Base-by-base conservation (phyloP, 225 moss, liverwort and hornwort genomes). In the Anthoceros angustus region DNA sequence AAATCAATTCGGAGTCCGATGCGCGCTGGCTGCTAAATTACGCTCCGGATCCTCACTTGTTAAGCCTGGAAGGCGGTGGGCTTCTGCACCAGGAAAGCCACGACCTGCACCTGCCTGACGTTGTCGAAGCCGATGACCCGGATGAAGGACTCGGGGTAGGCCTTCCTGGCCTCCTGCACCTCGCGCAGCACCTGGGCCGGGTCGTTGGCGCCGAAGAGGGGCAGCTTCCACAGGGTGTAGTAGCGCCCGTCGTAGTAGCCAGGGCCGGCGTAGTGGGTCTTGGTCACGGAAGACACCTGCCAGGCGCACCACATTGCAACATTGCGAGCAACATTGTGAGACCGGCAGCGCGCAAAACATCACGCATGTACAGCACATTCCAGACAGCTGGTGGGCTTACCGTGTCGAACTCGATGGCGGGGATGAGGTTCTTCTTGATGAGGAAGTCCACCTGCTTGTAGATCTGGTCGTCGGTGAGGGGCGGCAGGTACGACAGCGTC, bases 381-480 rank as follows among this genome's bases (percentile, higher is more conserved):
- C 32, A 32, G 2, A 1, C 32, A 32, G 1, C 2, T 48, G 18
- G 5, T 48, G 12, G 43, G 10, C 10, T 60, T 43, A 68, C 68
- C 50, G 68, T 64, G 42, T 71, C 68, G 68, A 80, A 85, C 68
- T 79, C 79, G n/a, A 86, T 76, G 63, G 77, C 77, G 8, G 85
- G 82, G 43, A 80, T 77, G 69, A 81, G 79, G 0, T 41, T 43
- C 43, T 76, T 71, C 26, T 7, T 61, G 60, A 87, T 62, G 64
- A 84, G 16, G 72, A 79, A 83, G 21, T 77, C 79, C 9, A 83
- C 63, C 66, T 85, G 81, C 77, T 77, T 79, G 63, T 74, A 67
- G 18, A 85, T 77, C 25, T 62, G 69, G 3, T 73, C 70, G 12
- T 72, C 64, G 25, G 14, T 66, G 20, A 79, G 20, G 0, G 70